These are phyloP conservation scores for Eucalyptus polybractea DNA, from an alignment of 345 rosid species.

Conservation along the genomic window DNA sequence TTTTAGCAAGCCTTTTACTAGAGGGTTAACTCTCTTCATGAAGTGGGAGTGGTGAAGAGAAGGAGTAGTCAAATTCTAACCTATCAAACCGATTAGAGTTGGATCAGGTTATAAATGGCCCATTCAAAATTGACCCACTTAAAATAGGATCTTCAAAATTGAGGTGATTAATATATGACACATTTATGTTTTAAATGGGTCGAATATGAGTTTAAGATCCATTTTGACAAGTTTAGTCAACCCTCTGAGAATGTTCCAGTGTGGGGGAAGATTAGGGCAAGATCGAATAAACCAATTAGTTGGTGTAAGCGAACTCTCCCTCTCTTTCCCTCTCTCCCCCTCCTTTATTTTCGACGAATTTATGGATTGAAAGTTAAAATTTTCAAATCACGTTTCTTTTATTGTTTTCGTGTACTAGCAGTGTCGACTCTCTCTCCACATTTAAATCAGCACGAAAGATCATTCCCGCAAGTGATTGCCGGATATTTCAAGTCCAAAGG, in stretches of 20 bases:
- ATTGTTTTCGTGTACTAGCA: not conserved
- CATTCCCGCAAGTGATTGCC: not conserved
- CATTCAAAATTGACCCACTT: too few species aligned
- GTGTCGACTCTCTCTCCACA: not conserved
- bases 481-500: not conserved
- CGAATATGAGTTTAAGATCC: not conserved
- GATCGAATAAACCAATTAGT: not conserved
- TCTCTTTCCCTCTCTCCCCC: not conserved
- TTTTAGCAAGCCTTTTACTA: too few species aligned
- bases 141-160: too few species aligned
- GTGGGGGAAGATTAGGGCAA: not conserved
- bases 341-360: not conserved
- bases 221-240: too few species aligned
- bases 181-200: too few species aligned
- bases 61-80: accelerated
- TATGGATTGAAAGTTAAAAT: not conserved
- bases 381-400: too few species aligned
- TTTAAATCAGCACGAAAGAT: not conserved
- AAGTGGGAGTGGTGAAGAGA: too few species aligned
- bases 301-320: not conserved
- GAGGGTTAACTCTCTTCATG: too few species aligned
- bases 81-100: too few species aligned
- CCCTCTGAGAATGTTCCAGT: too few species aligned
- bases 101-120: too few species aligned
- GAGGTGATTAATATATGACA: accelerated